Evolutionary conservation across 2,329 filamentous ascomycete genomes (phyloP).

Genomic region (Gnomoniopsis smithogilvyi): DNA sequence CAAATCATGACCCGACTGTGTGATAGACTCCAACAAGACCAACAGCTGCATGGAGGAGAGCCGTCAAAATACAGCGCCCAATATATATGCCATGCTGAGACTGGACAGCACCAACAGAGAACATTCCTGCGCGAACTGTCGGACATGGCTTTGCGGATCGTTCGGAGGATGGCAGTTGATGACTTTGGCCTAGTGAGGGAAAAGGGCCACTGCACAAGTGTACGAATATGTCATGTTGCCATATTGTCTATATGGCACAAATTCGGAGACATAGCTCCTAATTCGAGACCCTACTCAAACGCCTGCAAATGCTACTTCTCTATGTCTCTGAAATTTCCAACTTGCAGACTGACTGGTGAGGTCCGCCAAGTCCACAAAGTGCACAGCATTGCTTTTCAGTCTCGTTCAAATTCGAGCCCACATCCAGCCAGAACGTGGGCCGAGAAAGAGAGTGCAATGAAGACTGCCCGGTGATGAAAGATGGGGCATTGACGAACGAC

Average conservation of each 20-base stretch:
- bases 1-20: conserved; percentile 28
- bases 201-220: conserved; percentile 4
- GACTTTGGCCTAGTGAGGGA: neutral
- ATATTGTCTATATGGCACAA: neutral
- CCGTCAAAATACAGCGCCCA: neutral
- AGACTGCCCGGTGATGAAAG: no score
- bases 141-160: no score
- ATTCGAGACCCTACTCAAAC: conserved; percentile 13
- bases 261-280: conserved; percentile 4
- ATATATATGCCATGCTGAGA: neutral
- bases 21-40: neutral
- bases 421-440: neutral
- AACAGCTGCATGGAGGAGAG: neutral
- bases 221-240: conserved; percentile 4
- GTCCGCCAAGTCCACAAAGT: no score
- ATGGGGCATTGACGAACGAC: no score
- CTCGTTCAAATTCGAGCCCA: no score
- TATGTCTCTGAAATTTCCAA: neutral
- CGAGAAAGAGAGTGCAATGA: neutral
- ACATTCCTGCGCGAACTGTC: neutral
- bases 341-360: no score
- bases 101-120: neutral
- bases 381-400: no score
- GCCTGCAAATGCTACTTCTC: neutral
- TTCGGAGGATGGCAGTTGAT: neutral